Evolutionary conservation across 768 basidiomycete genomes (phyloP).

Genomic region (Amanita brunnescens): DNA sequence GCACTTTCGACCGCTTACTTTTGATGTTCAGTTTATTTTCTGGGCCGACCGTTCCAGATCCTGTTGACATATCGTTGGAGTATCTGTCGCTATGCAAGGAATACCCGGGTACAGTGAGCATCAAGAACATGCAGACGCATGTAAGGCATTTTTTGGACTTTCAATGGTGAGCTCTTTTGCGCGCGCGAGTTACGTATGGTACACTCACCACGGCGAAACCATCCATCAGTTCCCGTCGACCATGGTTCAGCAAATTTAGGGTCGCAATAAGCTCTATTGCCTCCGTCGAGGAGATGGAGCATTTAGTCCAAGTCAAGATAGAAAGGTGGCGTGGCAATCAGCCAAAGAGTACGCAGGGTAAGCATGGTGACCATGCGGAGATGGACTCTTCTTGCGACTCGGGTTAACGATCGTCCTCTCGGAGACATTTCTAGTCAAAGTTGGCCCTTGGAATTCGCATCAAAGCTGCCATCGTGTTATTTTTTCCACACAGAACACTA

Average conservation of each 20-base stretch:
- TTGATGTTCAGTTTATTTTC: slow-evolving; percentile 44
- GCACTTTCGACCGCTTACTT: neutral
- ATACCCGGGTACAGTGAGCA: slow-evolving; percentile 40
- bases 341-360: slow-evolving; percentile 10
- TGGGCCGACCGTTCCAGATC: slow-evolving; percentile 41
- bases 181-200: slow-evolving; percentile 6
- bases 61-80: slow-evolving; percentile 58
- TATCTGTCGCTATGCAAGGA: slow-evolving; percentile 54
- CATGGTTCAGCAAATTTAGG: slow-evolving; percentile 53
- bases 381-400: neutral
- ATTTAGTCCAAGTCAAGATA: slow-evolving; percentile 33
- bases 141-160: slow-evolving; percentile 60
- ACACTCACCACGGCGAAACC: slow-evolving; percentile 9
- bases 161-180: slow-evolving; percentile 42
- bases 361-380: neutral
- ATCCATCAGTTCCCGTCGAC: slow-evolving; percentile 33
- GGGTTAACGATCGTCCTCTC: neutral
- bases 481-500: neutral
- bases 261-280: slow-evolving; percentile 31
- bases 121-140: slow-evolving; percentile 51
- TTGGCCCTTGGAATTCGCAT: neutral
- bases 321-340: slow-evolving; percentile 39
- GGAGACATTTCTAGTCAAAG: neutral
- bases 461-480: neutral
- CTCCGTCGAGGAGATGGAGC: slow-evolving; percentile 38